phyloP scores from a whole-genome alignment of 2,329 filamentous ascomycete genomes.

The Alternaria sp. region DNA sequence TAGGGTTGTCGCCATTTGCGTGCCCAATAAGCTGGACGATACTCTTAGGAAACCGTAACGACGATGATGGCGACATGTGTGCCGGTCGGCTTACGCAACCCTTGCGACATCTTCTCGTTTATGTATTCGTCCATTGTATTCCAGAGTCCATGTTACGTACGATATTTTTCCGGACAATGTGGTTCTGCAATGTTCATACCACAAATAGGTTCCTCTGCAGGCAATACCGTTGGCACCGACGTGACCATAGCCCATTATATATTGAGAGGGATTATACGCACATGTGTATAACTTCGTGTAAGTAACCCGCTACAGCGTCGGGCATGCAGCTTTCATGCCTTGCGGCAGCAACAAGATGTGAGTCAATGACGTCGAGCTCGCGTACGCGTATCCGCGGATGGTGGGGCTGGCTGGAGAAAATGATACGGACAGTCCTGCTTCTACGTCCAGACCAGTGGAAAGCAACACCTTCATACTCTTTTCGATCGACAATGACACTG shows the following conservation, averaged over 20 bases:
- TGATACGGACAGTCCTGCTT: background rate
- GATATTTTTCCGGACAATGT: background rate
- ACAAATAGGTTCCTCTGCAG: too few relatives aligned
- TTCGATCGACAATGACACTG: conserved; percentile 30
- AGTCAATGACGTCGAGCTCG: conserved; percentile 35
- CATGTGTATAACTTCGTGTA: background rate
- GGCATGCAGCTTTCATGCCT: background rate
- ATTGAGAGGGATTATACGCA: background rate
- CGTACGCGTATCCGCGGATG: conserved; percentile 36
- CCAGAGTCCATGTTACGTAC: background rate
- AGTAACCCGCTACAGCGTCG: background rate
- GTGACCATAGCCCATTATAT: background rate
- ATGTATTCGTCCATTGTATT: background rate
- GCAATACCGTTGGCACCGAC: too few relatives aligned
- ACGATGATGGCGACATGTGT: background rate
- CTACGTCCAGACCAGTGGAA: conserved; percentile 4
- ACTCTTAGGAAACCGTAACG: background rate
- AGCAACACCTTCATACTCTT: background rate
- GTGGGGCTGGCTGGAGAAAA: conserved; percentile 30
- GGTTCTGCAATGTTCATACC: background rate
- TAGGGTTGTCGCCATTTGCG: background rate
- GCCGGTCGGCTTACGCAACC: background rate
- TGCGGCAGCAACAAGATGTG: conserved; percentile 6
- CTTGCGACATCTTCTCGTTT: background rate
- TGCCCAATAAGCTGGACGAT: background rate